Base-by-base conservation (phyloP, 176 grass and related monocot species). In the Zea luxurians region DNA sequence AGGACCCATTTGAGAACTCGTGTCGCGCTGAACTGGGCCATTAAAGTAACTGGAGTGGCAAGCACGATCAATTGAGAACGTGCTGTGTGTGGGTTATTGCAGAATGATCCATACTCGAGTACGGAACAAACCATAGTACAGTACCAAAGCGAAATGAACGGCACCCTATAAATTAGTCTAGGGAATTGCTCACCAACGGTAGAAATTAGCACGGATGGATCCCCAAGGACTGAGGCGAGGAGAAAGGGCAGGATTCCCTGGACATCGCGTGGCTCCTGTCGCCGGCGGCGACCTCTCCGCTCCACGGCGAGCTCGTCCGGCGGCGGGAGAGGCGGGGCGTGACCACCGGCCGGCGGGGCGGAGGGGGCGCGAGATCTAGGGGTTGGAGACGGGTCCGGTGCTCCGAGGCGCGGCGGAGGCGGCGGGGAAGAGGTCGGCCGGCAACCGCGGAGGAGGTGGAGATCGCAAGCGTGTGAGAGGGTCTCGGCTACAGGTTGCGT, bases 181-280 rank as follows among this genome's bases (percentile, higher is more conserved):
- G 36, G 70, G 64, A 36, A 15, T 73, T 55, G 17, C 70, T 73
- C 9, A 73, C 70, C 70, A 40, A 4, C 70, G 5, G 34, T n/a
- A 18, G 4, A 55, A 55, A 55, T 55, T 9, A 40, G 16, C 50
- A n/a, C 70, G 36, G 35, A 0, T 10, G 15, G 15, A 55, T 73
- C 15, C 34, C 48, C 36, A 73, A 47, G 8, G 4, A 15, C 13
- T 2, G 35, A 9, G 4, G 7, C 70, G 9, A 55, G 70, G 70
- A n/a, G 36, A 13, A 10, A 10, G 13, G 6, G 4, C 21, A 6
- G 48, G 48, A 40, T 4, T 18, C 36, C 8, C 8, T 9, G 10
- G 8, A 15, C 48, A 13, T 54, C 48, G 4, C 70, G 15, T 15
- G 21, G n/a, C 37, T 43, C 40, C 45, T 10, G 38, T 2, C 7